Evolutionary conservation across 257 asterid species (phyloP).

Genomic region (Osmanthus fragrans): DNA sequence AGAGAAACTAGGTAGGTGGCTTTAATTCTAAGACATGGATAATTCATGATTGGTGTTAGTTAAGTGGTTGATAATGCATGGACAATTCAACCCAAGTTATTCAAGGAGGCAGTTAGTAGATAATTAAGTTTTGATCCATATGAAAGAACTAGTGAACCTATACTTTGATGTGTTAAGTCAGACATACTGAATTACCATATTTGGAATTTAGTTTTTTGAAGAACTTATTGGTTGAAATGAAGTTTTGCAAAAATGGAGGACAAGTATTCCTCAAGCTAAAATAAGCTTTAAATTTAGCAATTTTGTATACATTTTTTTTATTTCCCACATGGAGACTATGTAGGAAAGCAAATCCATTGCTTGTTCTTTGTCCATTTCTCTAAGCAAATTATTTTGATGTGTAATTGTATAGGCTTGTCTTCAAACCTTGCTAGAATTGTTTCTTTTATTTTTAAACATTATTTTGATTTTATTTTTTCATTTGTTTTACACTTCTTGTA

Average conservation of each 20-base stretch:
- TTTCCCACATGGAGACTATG: conserved; percentile 6
- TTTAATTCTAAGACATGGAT: too few relatives aligned
- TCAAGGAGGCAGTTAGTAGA: not conserved
- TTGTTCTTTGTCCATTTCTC: not conserved
- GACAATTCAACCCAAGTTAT: not conserved
- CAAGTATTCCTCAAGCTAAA: not conserved
- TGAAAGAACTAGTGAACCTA: not conserved
- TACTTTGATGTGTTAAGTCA: too few relatives aligned
- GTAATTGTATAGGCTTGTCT: too few relatives aligned
- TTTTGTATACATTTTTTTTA: not conserved
- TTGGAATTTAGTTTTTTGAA: not conserved
- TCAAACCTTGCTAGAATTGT: not conserved
- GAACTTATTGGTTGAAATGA: not conserved
- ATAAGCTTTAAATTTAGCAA: not conserved
- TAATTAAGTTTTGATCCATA: not conserved
- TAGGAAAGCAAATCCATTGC: conserved; percentile 12
- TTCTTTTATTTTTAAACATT: not conserved
- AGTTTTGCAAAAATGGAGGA: not conserved
- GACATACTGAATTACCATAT: too few relatives aligned
- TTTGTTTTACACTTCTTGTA: conserved; percentile 13
- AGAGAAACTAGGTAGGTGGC: too few relatives aligned
- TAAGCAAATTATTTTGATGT: too few relatives aligned
- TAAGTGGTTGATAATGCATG: too few relatives aligned
- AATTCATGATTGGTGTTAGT: too few relatives aligned
- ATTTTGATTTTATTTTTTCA: not conserved